phyloP scores from a whole-genome alignment of 768 basidiomycete genomes.

The Coprinopsis strossmayeri region DNA sequence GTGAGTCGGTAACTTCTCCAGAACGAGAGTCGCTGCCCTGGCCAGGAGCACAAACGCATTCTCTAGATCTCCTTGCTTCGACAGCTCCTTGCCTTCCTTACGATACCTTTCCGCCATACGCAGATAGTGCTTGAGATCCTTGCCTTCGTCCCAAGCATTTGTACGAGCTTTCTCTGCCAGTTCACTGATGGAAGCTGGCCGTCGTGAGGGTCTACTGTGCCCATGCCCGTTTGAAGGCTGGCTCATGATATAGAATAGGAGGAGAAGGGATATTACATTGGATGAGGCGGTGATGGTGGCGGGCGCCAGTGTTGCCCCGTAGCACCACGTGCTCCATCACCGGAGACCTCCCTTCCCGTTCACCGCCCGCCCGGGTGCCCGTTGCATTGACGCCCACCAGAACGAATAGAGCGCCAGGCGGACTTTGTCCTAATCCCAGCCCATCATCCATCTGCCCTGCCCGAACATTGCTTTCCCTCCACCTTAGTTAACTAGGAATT shows the following conservation, averaged over 20 bases:
- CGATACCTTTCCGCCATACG: constrained; percentile 59
- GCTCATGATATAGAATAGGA: constrained; percentile 1
- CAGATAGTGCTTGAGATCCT: constrained; percentile 61
- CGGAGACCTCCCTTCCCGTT: no score
- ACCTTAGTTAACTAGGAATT: no score
- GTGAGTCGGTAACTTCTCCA: constrained; percentile 74
- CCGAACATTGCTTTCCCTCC: no score
- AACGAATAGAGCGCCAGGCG: no score
- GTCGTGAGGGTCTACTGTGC: constrained; percentile 1
- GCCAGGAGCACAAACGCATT: constrained; percentile 68
- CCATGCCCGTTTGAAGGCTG: neutral
- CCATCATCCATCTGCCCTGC: no score
- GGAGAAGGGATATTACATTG: no score
- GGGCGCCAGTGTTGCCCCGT: no score
- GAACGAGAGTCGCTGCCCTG: constrained; percentile 67
- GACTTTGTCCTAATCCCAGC: no score
- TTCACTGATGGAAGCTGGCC: constrained; percentile 58
- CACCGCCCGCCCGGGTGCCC: no score
- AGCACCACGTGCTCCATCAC: no score
- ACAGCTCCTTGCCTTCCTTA: constrained; percentile 42
- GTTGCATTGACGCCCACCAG: no score
- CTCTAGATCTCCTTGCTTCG: constrained; percentile 52
- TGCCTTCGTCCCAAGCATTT: constrained; percentile 49
- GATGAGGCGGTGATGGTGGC: no score
- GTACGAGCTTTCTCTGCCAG: constrained; percentile 57